Evolutionary conservation across 1,139 yeast genomes (phyloP).

Genomic region (Magnusiomyces clavatus): DNA sequence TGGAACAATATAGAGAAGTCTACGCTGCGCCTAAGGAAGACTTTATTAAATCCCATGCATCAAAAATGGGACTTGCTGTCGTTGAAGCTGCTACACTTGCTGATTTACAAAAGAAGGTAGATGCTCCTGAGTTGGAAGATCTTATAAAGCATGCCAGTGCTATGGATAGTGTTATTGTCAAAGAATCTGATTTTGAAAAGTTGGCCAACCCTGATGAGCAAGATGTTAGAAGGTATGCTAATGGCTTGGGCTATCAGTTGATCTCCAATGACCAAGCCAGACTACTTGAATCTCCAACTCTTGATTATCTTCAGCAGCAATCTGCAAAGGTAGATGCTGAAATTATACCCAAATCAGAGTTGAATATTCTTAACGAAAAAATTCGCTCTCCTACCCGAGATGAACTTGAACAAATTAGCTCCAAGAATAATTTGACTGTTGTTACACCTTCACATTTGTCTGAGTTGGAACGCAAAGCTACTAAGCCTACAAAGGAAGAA

Average conservation of each 20-base stretch:
- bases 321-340: conserved; percentile 14
- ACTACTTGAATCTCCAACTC: conserved; percentile 7
- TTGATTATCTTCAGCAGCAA: conserved; percentile 6
- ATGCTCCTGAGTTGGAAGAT: conserved; percentile 21
- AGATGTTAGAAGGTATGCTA: conserved; percentile 19
- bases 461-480: conserved; percentile 23
- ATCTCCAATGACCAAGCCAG: conserved; percentile 16
- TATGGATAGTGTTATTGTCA: conserved; percentile 27
- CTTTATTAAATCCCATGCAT: conserved; percentile 24
- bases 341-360: conserved; percentile 26
- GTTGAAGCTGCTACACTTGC: conserved; percentile 26
- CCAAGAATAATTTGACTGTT: conserved; percentile 22
- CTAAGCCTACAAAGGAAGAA: conserved; percentile 28
- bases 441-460: conserved; percentile 22
- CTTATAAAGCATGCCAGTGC: conserved; percentile 26
- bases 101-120: conserved; percentile 33
- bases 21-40: conserved; percentile 24
- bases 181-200: conserved; percentile 19
- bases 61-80: conserved; percentile 21
- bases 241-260: conserved; percentile 17
- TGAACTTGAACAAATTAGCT: conserved; percentile 17
- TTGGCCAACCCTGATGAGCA: conserved; percentile 17
- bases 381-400: conserved; percentile 10
- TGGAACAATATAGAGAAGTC: conserved; percentile 16
- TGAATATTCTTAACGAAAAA: conserved; percentile 18